These are phyloP conservation scores for Globisporangium carolinianum DNA, from an alignment of 352 stramenopile species.

Conservation along the genomic window DNA sequence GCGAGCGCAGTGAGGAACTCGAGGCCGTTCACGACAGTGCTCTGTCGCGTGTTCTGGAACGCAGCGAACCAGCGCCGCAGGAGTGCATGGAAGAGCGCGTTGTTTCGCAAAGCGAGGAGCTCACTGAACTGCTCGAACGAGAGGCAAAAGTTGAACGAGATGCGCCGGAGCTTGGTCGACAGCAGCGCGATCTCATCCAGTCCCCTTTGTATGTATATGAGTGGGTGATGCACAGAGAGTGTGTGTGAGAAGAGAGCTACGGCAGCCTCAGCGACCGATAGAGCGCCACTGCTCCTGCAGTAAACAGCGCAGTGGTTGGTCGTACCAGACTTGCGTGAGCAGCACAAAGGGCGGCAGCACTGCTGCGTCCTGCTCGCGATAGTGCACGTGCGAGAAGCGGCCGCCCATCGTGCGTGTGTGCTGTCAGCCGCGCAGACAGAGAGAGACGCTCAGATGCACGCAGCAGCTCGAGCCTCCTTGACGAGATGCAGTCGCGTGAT, in stretches of 20 bases:
- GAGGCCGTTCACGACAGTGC: conserved; percentile 58
- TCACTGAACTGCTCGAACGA: conserved; percentile 59
- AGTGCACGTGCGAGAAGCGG: conserved; percentile 70
- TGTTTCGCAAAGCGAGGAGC: conserved; percentile 45
- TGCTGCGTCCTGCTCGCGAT: conserved; percentile 58
- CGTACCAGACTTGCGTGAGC: conserved; percentile 61
- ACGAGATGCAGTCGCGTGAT: too few relatives aligned
- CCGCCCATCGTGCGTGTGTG: conserved; percentile 41
- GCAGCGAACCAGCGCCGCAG: conserved; percentile 51
- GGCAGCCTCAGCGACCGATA: not conserved
- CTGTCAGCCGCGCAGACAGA: not conserved
- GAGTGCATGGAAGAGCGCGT: conserved; percentile 49
- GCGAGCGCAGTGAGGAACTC: conserved; percentile 60
- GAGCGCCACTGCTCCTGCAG: too few relatives aligned
- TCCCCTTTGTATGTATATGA: conserved; percentile 15
- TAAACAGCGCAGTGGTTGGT: too few relatives aligned
- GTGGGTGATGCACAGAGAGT: not conserved
- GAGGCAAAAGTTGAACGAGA: conserved; percentile 79
- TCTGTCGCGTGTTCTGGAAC: conserved; percentile 61
- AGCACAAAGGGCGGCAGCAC: conserved; percentile 54
- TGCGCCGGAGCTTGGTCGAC: conserved; percentile 35
- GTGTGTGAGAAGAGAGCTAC: not conserved
- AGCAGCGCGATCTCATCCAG: conserved; percentile 52
- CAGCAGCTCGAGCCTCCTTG: too few relatives aligned
- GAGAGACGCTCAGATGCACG: not conserved